Base-by-base conservation (phyloP, 257 asterid species). In the Plantago ovata region DNA sequence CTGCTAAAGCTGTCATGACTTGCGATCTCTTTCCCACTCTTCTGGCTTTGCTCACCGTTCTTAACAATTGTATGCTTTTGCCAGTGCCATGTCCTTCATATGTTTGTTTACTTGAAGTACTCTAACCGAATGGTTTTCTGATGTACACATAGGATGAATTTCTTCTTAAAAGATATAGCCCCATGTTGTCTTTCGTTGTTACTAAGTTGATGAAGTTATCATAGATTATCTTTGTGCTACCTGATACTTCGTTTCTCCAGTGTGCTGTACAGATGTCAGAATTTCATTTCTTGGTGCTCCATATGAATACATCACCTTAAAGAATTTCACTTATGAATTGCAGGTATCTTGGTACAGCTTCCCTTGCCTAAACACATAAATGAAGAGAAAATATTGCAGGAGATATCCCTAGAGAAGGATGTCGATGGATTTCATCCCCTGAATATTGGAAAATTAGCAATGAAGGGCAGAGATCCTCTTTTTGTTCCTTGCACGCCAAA, bases 371-470 rank as follows among this genome's bases (percentile, higher is more conserved):
- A 82, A 74, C 98, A 88, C 66, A 82, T 92, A 53, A 82, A 80
- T 60, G 98, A 92, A 73, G 98, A 86, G 84, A 85, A 73, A 52
- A 78, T 92, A 14, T 58, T 92, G 43, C 63, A 67, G 38, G 95
- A 92, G 72, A 88, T 92, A 63, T 82, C 91, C 53, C 76, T 92
- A 51, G 94, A 77, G 21, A 92, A 92, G 74, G 98, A 92, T 69
- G 98, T 88, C 0, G 98, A 92, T 69, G 98, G 97, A 18, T 92
- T 92, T 77, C 97, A 88, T 73, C 98, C 98, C 60, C 74, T 84
- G 33, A 86, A 92, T 78, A 85, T 92, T 56, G 96, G 98, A 67
- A 88, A 88, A 78, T 86, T 92, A 73, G 96, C 98, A n/a, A 92
- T 92, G 98, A 92, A 85, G 72, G 97, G 97, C 79, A 79, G 95